A percentile compares a stretch with the other conserved stretches of the same genome.
These are phyloP conservation scores for Penicillium maclennaniae DNA, from an alignment of 495 filamentous ascomycete species.

Conservation along the genomic window DNA sequence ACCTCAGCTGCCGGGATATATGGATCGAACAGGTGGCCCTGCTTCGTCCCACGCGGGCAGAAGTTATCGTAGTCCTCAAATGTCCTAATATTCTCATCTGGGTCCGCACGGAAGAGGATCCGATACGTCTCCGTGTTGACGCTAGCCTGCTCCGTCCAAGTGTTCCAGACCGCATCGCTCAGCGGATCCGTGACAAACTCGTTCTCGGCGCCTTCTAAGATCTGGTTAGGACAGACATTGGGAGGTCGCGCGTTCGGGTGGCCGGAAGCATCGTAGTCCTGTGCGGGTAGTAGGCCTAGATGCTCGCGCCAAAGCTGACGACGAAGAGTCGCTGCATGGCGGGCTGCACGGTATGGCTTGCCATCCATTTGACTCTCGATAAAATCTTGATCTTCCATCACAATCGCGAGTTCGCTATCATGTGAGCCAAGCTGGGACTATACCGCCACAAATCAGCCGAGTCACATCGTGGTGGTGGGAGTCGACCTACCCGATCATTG, in stretches of 20 bases:
- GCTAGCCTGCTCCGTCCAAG: slow-evolving; percentile 73
- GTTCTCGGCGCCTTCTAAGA: slow-evolving; percentile 59
- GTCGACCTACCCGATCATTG: slow-evolving; percentile 68
- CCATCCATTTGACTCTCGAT: slow-evolving; percentile 78
- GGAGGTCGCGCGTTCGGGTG: slow-evolving; percentile 83
- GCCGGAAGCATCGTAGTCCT: slow-evolving; percentile 63
- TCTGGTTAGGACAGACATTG: slow-evolving; percentile 66
- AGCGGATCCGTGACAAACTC: slow-evolving; percentile 81
- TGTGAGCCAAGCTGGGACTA: slow-evolving; percentile 81
- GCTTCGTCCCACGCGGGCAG: slow-evolving; percentile 61
- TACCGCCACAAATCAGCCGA: background rate
- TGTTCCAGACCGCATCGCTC: slow-evolving; percentile 74
- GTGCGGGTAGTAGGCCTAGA: slow-evolving; percentile 74
- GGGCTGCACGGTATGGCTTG: slow-evolving; percentile 65
- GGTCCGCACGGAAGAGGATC: slow-evolving; percentile 87
- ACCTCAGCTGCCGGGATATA: slow-evolving; percentile 68
- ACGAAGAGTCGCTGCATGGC: slow-evolving; percentile 75
- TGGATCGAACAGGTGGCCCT: slow-evolving; percentile 80
- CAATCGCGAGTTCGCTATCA: slow-evolving; percentile 88
- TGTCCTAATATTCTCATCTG: slow-evolving; percentile 81
- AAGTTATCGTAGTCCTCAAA: slow-evolving; percentile 87
- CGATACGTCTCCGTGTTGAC: slow-evolving; percentile 82
- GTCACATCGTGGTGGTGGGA: background rate
- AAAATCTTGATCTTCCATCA: slow-evolving; percentile 81
- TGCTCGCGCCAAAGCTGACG: slow-evolving; percentile 91